These are phyloP conservation scores for Phtheirospermum japonicum DNA, from an alignment of 257 asterid species.

Conservation along the genomic window DNA sequence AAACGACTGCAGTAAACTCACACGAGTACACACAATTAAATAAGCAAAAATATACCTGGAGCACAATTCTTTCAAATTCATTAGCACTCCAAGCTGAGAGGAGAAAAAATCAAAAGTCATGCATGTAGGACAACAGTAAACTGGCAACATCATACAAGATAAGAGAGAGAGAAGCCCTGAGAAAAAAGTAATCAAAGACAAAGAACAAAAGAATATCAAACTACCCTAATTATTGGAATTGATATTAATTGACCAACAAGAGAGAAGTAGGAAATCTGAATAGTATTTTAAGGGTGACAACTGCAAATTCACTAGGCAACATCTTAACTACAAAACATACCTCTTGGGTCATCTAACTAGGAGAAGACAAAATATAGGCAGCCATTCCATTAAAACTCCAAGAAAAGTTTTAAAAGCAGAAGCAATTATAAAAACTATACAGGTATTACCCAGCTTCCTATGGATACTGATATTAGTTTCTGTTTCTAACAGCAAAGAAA, in stretches of 20 bases:
- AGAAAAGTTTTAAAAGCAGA: not conserved
- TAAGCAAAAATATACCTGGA: conserved; percentile 48
- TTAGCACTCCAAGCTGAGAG: conserved; percentile 72
- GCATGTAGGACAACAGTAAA: conserved; percentile 25
- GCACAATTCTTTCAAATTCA: conserved; percentile 67
- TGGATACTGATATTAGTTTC: not conserved
- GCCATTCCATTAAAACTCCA: not conserved
- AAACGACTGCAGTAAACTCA: conserved; percentile 20
- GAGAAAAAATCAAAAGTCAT: conserved; percentile 26
- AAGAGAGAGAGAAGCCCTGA: conserved; percentile 6
- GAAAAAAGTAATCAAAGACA: no score
- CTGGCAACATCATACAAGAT: not conserved
- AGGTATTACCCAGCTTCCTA: conserved; percentile 17
- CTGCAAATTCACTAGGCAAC: not conserved
- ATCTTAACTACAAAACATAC: not conserved
- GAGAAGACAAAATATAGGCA: not conserved
- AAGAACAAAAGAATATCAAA: not conserved
- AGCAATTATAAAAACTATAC: not conserved
- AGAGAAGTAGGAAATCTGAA: not conserved
- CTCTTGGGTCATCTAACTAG: not conserved
- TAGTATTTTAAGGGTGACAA: not conserved
- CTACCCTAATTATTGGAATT: not conserved
- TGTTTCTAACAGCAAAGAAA: conserved; percentile 12
- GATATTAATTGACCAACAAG: not conserved
- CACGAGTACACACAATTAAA: not conserved